phyloP scores from a whole-genome alignment of 306 rosid species.

The Dalbergia cochinchinensis region DNA sequence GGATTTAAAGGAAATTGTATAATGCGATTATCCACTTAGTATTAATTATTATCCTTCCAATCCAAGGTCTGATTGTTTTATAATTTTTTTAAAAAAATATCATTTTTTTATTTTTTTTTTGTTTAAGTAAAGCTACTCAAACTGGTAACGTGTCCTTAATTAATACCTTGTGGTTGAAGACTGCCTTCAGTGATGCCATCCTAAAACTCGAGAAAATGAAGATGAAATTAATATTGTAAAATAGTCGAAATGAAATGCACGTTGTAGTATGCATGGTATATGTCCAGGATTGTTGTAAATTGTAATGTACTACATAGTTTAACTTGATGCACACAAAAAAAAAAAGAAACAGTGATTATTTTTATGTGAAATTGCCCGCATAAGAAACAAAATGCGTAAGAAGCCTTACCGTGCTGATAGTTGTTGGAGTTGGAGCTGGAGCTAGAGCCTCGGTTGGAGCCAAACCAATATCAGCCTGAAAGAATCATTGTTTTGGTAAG shows the following conservation, averaged over 20 bases:
- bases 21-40: background rate
- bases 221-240: background rate
- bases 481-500: constrained; percentile 1
- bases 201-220: constrained; percentile 46
- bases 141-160: background rate
- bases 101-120: background rate
- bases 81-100: background rate
- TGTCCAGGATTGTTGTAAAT: too few relatives aligned
- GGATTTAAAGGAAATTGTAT: background rate
- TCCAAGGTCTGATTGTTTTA: too few relatives aligned
- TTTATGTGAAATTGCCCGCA: background rate
- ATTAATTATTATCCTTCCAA: too few relatives aligned
- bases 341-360: too few relatives aligned
- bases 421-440: constrained; percentile 59
- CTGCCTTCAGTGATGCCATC: constrained; percentile 76
- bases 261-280: too few relatives aligned
- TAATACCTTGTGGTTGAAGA: constrained; percentile 74
- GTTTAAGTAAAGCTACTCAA: background rate
- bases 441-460: background rate
- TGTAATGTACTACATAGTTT: background rate
- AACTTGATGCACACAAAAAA: background rate
- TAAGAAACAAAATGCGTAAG: background rate
- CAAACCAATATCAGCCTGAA: constrained; percentile 41
- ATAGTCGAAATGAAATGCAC: too few relatives aligned
- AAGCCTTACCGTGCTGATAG: constrained; percentile 50